A percentile compares a stretch with the other conserved stretches of the same genome.
Conservation (phyloP, 768 basidiomycete genomes). For the Podaxis pistillaris region DNA sequence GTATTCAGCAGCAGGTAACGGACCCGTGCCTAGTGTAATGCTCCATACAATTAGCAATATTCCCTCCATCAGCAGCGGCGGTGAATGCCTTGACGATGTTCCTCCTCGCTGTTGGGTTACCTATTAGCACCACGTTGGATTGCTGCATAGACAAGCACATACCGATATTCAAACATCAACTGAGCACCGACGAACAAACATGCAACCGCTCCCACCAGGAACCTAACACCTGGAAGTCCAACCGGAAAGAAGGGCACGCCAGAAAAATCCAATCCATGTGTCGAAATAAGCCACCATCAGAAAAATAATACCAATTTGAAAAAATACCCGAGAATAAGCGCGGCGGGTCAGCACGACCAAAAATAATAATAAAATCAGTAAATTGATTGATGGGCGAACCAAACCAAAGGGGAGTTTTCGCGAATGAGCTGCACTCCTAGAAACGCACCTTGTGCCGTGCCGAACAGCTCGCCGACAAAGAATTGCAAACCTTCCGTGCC, state of each 20-base stretch:
- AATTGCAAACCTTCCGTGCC: conserved; percentile 78
- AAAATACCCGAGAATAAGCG: not conserved
- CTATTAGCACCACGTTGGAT: not conserved
- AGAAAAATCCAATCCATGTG: not conserved
- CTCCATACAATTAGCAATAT: not conserved
- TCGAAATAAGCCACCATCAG: not conserved
- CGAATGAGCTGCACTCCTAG: not conserved
- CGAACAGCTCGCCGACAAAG: conserved; percentile 60
- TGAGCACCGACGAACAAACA: conserved; percentile 83
- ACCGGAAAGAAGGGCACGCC: not conserved
- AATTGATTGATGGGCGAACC: not conserved
- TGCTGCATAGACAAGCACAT: conserved; percentile 24
- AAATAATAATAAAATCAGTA: conserved; percentile 4
- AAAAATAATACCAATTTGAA: not conserved
- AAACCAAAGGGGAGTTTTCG: conserved; percentile 4
- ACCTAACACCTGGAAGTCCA: conserved; percentile 52
- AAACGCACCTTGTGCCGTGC: conserved; percentile 60
- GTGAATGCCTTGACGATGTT: conserved; percentile 39
- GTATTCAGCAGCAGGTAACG: not conserved
- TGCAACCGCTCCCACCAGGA: conserved; percentile 55
- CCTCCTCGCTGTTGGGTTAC: conserved; percentile 14
- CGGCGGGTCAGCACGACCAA: too few relatives aligned
- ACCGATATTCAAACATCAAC: conserved; percentile 97
- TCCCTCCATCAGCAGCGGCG: conserved; percentile 39
- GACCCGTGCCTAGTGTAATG: conserved; percentile 7